Base-by-base conservation (phyloP, 352 stramenopile genomes). In the Globisporangium canariense region DNA sequence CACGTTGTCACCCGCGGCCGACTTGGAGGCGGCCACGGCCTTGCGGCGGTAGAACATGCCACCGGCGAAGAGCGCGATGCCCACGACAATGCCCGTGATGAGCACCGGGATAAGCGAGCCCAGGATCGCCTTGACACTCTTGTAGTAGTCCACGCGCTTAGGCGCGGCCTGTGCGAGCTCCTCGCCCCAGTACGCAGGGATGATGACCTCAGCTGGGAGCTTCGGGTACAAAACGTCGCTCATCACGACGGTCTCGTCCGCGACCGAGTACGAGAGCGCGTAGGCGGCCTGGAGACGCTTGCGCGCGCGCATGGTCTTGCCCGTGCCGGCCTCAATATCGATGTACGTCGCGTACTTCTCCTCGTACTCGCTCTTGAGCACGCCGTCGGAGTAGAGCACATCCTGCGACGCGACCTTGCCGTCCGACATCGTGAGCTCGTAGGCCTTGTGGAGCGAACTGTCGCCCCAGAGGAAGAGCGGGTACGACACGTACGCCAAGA, bases 241-340 rank as follows among this genome's bases (percentile, higher is more conserved):
- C 83, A 92, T 89, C 57, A 74, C 74, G 1, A 64, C 62, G 38
- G 73, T 71, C 25, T 58, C 25, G n/a, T 77, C 73, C 32, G 65
- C 60, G 25, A 68, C 55, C 34, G 76, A 76, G 40, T 71, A 57
- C 40, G 76, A 72, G 25, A 90, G 47, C 28, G 80, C 80, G 68
- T 89, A 89, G 43, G 77, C 83, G 22, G 80, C 83, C 76, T 78
- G 73, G 25, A 92, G 65, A 2, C 83, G 80, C 81, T 92, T 92
- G 69, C 62, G 71, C 14, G 81, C 81, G 25, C 67, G 68, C 83
- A 92, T 88, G 38, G 81, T 80, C 73, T 86, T 86, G 54, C 83
- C 83, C 38, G 81, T 88, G n/a, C 75, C 78, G 16, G 81, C 69
- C 62, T 92, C 83, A 1, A 92, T 67, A 69, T 92, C 81, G 18